A percentile compares a stretch with the other conserved stretches of the same genome.
phyloP scores from a whole-genome alignment of 78 protist species.

The Dictyostelium citrinum region DNA sequence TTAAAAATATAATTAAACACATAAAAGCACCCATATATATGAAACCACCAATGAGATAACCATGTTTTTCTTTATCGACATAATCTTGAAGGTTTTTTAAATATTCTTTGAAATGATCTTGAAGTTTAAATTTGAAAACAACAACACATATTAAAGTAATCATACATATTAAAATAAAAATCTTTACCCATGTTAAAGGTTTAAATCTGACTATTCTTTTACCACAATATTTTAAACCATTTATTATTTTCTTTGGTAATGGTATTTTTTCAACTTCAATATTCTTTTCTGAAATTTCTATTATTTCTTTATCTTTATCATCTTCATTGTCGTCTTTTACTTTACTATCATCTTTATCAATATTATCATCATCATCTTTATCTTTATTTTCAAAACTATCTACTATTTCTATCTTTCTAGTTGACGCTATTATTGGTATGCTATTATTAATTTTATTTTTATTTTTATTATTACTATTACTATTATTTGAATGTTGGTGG shows the following conservation, averaged over 20 bases:
- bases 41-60: conserved; percentile 16
- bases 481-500: background rate
- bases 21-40: conserved; percentile 35
- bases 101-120: background rate
- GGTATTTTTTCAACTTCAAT: background rate
- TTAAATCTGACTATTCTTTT: background rate
- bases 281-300: background rate
- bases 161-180: background rate
- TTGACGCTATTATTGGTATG: background rate
- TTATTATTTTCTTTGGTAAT: background rate
- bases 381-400: background rate
- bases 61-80: background rate
- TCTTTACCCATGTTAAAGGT: conserved; percentile 23
- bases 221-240: background rate
- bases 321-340: background rate
- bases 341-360: background rate
- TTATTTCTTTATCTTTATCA: background rate
- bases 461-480: background rate
- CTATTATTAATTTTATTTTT: background rate
- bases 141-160: conserved; percentile 11
- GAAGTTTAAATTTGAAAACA: conserved; percentile 28
- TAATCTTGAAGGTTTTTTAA: conserved; percentile 3
- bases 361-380: background rate
- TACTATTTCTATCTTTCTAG: background rate
- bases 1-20: conserved; percentile 31